Evolutionary conservation across 345 rosid genomes (phyloP).

Genomic region (Toxicodendron radicans): DNA sequence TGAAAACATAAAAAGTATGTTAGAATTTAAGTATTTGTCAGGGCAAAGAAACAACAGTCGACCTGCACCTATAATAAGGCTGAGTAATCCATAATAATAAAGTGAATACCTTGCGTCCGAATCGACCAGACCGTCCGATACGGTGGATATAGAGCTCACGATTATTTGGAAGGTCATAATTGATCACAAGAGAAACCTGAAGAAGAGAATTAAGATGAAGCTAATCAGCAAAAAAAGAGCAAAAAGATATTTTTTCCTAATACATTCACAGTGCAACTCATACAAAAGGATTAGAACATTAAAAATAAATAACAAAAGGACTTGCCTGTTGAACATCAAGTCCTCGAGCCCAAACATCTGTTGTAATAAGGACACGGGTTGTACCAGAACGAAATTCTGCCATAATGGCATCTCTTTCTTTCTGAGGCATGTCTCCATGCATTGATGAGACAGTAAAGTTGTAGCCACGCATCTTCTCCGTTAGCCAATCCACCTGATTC

Average conservation of each 20-base stretch:
- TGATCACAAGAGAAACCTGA: slow-evolving; percentile 93
- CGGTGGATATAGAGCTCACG: slow-evolving; percentile 98
- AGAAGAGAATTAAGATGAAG: slow-evolving; percentile 7
- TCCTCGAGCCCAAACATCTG: slow-evolving; percentile 99
- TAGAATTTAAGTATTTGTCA: not conserved
- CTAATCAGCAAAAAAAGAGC: not conserved
- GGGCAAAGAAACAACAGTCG: not conserved
- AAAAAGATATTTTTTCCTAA: not conserved
- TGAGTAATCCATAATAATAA: not conserved
- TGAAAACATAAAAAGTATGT: not conserved
- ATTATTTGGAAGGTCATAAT: slow-evolving; percentile 95
- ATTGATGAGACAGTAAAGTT: slow-evolving; percentile 95
- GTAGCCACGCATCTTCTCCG: slow-evolving; percentile 92
- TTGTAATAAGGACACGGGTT: slow-evolving; percentile 93
- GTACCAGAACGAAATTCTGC: slow-evolving; percentile 71
- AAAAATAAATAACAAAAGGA: not conserved
- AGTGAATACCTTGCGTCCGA: slow-evolving; percentile 85
- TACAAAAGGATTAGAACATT: not conserved
- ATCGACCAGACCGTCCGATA: slow-evolving; percentile 97
- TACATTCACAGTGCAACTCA: not conserved
- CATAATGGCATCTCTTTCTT: slow-evolving; percentile 94
- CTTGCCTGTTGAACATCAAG: slow-evolving; percentile 96
- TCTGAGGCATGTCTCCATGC: slow-evolving; percentile 99
- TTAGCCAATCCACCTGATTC: slow-evolving; percentile 92
- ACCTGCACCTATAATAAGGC: not conserved